Evolutionary conservation across 2,329 filamentous ascomycete species (phyloP), one percentile per base, ranked within the genome.

Genomic region (Chlorencoelia australis): DNA sequence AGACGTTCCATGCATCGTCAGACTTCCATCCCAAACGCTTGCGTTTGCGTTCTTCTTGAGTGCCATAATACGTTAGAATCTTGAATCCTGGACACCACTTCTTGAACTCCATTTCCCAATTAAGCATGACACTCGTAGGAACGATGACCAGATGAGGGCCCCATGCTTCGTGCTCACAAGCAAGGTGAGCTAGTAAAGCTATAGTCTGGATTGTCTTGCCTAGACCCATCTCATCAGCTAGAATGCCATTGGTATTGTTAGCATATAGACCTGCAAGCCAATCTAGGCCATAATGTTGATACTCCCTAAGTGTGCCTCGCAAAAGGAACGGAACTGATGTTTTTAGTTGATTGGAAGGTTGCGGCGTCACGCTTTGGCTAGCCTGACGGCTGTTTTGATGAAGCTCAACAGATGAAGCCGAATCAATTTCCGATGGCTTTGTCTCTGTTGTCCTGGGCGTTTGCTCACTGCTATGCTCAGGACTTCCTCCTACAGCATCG

Each of bases 21-120:
- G 91, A 85, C 50, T 81, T 86, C 91, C 91, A 98, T 2, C 91
- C 89, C 53, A 82, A 77, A 18, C 93, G 81, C 60, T 96, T 96
- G 47, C 80, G 71, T 57, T 85, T 88, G 30, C 91, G 80, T 61
- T 98, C 91, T 48, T 95, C 87, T 51, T 88, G 82, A 27, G 81
- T 85, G 28, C 93, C 91, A 56, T 96, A 98, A 63, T 98, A 98
- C 0, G 88, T 91, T 41, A 98, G 68, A 38, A 98, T 94, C 57
- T 95, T 96, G 68, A 98, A 98, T 0, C 91, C 89, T 3, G 93
- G 91, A 39, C 88, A 85, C 76, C 89, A 98, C 58, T 98, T 98
- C 56, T 96, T 96, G 70, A 98, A 98, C 61, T 98, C 91, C 82
- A 96, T 96, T 59, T 98, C 93, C 91, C 91, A 98, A 56, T 98